Percentiles rank a stretch among this genome's conserved stretches.
phyloP scores from a whole-genome alignment of 805 yeast genomes.

The Starmera dryadoides region DNA sequence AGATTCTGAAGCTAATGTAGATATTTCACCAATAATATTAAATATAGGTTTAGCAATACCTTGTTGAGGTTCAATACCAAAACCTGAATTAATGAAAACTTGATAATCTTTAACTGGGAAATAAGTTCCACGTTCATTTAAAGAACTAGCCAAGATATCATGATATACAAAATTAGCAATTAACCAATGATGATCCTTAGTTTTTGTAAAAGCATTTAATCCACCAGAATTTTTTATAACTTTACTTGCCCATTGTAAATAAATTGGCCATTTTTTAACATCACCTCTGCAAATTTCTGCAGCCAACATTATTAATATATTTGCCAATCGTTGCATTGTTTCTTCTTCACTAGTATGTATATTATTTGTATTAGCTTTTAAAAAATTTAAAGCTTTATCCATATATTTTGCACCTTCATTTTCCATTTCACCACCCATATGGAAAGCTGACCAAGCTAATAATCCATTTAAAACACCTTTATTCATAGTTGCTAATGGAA shows the following conservation, averaged over 20 bases:
- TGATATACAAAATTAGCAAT: conserved; percentile 77
- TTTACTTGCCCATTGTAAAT: conserved; percentile 58
- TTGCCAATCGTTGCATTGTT: conserved; percentile 44
- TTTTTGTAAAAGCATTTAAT: conserved; percentile 37
- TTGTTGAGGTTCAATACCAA: conserved; percentile 59
- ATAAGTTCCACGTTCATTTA: conserved; percentile 54
- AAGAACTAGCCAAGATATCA: conserved; percentile 61
- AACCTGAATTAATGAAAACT: conserved; percentile 31
- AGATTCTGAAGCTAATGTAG: conserved; percentile 48
- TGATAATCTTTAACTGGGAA: conserved; percentile 54
- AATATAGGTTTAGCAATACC: conserved; percentile 70
- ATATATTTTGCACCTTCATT: conserved; percentile 43
- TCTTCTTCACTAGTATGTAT: conserved; percentile 15
- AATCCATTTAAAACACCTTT: conserved; percentile 42
- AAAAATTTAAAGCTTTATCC: conserved; percentile 36
- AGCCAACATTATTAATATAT: conserved; percentile 61
- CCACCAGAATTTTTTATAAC: conserved; percentile 61
- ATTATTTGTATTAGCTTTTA: conserved; percentile 27
- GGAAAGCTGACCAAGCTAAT: conserved; percentile 49
- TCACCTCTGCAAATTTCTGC: conserved; percentile 83
- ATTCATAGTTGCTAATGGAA: conserved; percentile 45
- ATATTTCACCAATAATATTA: conserved; percentile 60
- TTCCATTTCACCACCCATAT: conserved; percentile 28
- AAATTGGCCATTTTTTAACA: conserved; percentile 65
- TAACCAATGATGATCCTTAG: conserved; percentile 60